Evolutionary conservation across 2,329 filamentous ascomycete species (phyloP), one percentile per base, ranked within the genome.

Genomic region (Whalleya microplaca): DNA sequence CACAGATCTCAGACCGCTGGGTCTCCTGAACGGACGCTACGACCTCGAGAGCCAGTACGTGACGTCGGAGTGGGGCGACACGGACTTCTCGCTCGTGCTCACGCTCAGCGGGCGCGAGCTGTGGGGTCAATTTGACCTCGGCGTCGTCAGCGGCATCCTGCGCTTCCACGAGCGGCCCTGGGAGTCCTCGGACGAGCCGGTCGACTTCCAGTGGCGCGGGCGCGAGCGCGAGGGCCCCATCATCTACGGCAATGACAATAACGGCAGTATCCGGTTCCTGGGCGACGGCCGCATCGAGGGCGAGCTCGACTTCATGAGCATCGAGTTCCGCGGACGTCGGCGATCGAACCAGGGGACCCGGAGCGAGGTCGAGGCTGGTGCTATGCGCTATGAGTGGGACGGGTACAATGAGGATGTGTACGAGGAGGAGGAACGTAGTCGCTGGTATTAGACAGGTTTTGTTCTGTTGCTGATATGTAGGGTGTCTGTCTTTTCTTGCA

Each of bases 91-190:
- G 1, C 62, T 78, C 9, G 67, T 75, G 41, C 66, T 79, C 16
- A 76, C 75, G 1, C 71, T 78, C 1, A 69, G 68, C 16, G 73
- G 74, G 12, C 66, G 64, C 4, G 72, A 59, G 14, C 63, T 82
- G 7, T 83, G 80, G 80, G 79, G 76, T 0, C 65, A 60, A 1
- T 82, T 83, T 59, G 69, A 76, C 43, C 69, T 80, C 3, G 76
- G 75, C 0, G 52, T 75, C 7, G 69, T 78, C 40, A 55, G 69
- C 41, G 78, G 79, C 1, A 64, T 82, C 2, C 64, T 82, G n/a
- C 69, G 71, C 32, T 69, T 82, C 29, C 53, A 71, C 6, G 48
- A 73, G 16, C 72, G 73, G 2, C 76, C 75, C 0, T 68, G 59
- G 52, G 29, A 63, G 37, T 71, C 74, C 2, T 73, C 74, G 0